These are phyloP conservation scores for Alternaria triticina DNA, from an alignment of 2,329 filamentous ascomycete species.

Conservation along the genomic window DNA sequence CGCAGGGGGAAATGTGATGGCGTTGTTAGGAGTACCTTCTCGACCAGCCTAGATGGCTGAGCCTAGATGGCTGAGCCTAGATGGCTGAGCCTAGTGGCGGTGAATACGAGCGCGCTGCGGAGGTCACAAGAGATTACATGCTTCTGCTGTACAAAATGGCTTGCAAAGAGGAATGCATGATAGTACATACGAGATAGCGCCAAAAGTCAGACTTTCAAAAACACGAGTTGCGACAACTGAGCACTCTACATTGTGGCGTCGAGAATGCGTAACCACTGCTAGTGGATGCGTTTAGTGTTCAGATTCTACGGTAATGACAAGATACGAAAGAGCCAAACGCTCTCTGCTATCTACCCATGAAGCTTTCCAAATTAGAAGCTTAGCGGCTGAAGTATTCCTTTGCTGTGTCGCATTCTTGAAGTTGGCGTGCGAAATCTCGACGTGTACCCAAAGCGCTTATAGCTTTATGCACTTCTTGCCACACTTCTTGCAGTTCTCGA, in stretches of 20 bases:
- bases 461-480: background rate
- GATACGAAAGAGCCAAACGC: background rate
- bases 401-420: background rate
- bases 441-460: background rate
- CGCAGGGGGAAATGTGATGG: slow-evolving; percentile 1
- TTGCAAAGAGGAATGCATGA: background rate
- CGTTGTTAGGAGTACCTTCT: background rate
- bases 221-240: background rate
- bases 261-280: background rate
- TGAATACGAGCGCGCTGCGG: background rate
- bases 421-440: background rate
- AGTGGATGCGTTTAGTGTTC: background rate
- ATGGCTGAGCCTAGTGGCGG: background rate
- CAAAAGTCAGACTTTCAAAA: background rate
- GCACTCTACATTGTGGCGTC: background rate
- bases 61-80: background rate
- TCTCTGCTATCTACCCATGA: background rate
- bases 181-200: background rate
- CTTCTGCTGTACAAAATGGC: background rate
- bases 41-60: background rate
- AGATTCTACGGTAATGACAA: background rate
- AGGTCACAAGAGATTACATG: background rate
- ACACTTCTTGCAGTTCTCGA: background rate
- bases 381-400: background rate
- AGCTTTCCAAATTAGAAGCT: background rate